Evolutionary conservation across 805 yeast genomes (phyloP), one percentile per base, ranked within the genome.

Genomic region (Danielia reshetovae): DNA sequence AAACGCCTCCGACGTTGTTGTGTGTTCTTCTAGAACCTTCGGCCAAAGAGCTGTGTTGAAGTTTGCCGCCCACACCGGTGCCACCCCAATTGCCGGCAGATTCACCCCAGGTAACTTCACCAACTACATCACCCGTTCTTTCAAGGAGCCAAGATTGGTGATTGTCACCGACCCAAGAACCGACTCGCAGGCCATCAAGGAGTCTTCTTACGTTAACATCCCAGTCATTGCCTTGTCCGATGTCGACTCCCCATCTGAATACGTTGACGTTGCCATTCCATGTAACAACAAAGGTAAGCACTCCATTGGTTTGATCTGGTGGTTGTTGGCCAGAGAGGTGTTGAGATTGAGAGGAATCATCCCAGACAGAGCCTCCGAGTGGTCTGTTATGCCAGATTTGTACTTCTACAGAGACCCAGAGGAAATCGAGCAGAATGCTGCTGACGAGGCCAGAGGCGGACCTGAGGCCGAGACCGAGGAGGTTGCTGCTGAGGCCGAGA

Each of bases 371-470:
- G 68, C 85, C 57, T 86, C 93, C 72, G 82, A 85, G 72, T 93
- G 99, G 99, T 76, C 94, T 58, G 93, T 93, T 69, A 93, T 93
- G 98, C 97, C 97, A 72, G 99, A 93, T 79, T 82, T 93, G 73
- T 93, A 89, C 89, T 93, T 93, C 89, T 93, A 93, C 97, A 93
- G 99, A 83, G 96, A 93, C 79, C 98, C 99, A 67, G 97, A 90
- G 79, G 99, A 93, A 77, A 84, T 85, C 72, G 96, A 87, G 76
- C 77, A 79, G 59, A 79, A 74, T 57, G 79, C 78, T 61, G 75
- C 75, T 48, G 75, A 72, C 52, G 77, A 69, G 59, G 59, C 65
- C 52, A 71, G 66, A 58, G 51, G 61, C 43, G 70, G 68, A 49
- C 41, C 39, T 32, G 9, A 25, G 13, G 78, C 73, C 55, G 76